Evolutionary conservation across 345 rosid species (phyloP).

Genomic region (Hypericum perforatum): DNA sequence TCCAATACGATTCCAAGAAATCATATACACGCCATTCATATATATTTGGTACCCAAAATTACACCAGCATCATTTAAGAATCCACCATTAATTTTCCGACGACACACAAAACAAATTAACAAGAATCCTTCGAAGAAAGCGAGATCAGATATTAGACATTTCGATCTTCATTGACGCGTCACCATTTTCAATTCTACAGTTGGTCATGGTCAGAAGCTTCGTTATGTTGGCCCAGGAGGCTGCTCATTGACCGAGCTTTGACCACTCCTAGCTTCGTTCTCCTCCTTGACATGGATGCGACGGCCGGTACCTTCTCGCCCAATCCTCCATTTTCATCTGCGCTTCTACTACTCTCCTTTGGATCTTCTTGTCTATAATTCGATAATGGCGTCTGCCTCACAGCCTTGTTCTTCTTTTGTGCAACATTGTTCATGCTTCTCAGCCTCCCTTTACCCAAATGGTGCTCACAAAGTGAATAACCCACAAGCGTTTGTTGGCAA

Average conservation of each 20-base stretch:
- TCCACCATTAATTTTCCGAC: too few species aligned
- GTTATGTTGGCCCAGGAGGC: conserved; percentile 58
- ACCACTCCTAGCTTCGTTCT: conserved; percentile 73
- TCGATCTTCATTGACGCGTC: too few species aligned
- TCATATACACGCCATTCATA: too few species aligned
- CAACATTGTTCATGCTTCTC: conserved; percentile 41
- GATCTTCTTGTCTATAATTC: not conserved
- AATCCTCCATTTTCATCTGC: conserved; percentile 6
- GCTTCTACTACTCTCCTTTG: conserved; percentile 4
- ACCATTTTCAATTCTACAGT: too few species aligned
- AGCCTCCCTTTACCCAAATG: conserved; percentile 94
- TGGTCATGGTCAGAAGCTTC: conserved; percentile 5
- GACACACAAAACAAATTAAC: too few species aligned
- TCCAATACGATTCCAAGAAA: too few species aligned
- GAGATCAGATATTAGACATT: too few species aligned
- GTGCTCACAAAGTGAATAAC: conserved; percentile 93
- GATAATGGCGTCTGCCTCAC: not conserved
- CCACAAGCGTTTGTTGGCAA: conserved; percentile 80
- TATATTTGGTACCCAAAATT: too few species aligned
- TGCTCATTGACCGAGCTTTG: conserved; percentile 90
- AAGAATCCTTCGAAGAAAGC: too few species aligned
- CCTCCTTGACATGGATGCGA: conserved; percentile 30
- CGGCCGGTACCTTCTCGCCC: conserved; percentile 15
- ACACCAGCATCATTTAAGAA: too few species aligned
- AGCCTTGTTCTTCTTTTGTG: conserved; percentile 6